Percentiles rank a stretch among this genome's conserved stretches.
Conservation (phyloP, 2,329 filamentous ascomycete species). For the Epichloe festucae region DNA sequence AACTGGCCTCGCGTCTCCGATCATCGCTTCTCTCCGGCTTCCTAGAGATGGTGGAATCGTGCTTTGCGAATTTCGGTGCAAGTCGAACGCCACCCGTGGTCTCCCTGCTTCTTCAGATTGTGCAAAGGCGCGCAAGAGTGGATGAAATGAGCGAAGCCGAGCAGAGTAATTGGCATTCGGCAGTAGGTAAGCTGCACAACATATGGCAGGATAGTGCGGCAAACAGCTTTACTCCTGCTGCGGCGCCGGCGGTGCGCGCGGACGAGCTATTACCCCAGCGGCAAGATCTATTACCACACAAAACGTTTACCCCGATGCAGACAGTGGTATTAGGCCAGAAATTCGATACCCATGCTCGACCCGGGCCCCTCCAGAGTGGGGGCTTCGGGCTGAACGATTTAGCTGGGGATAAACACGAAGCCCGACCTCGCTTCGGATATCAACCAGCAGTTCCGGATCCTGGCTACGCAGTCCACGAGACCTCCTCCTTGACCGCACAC, state of each 20-base stretch:
- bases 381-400: background rate
- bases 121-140: constrained; percentile 17
- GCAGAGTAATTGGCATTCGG: constrained; percentile 18
- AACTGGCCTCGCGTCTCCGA: constrained; percentile 18
- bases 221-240: background rate
- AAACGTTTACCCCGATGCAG: background rate
- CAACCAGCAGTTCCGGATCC: background rate
- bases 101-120: constrained; percentile 20
- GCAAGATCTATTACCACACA: background rate
- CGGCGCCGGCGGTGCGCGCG: background rate
- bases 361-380: background rate
- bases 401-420: background rate
- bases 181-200: constrained; percentile 14
- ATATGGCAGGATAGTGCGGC: constrained; percentile 2
- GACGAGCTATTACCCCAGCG: background rate
- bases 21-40: constrained; percentile 24
- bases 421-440: background rate
- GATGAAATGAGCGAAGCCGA: constrained; percentile 20
- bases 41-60: constrained; percentile 22
- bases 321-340: background rate
- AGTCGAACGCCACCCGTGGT: constrained; percentile 22
- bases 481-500: background rate
- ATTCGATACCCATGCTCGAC: background rate
- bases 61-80: constrained; percentile 19
- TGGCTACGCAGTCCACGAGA: background rate